phyloP scores from a whole-genome alignment of 306 rosid genomes.

The Fragaria ananassa region DNA sequence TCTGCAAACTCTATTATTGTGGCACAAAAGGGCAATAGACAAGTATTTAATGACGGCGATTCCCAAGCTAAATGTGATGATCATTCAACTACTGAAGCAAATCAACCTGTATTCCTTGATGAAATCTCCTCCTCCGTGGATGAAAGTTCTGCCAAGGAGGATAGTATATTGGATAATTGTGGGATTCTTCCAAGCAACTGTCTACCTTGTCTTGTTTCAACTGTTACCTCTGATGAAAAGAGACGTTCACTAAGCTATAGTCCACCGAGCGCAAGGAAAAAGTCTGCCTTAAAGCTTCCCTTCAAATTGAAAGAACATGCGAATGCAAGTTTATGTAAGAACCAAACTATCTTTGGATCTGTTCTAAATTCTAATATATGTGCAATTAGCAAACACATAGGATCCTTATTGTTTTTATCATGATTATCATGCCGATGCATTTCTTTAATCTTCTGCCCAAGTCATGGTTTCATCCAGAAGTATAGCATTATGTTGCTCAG shows the following conservation, averaged over 20 bases:
- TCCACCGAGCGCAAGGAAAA: conserved; percentile 75
- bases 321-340: conserved; percentile 64
- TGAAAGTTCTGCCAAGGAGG: conserved; percentile 57
- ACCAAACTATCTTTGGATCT: conserved; percentile 1
- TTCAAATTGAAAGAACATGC: conserved; percentile 72
- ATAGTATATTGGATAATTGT: conserved; percentile 65
- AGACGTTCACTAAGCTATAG: conserved; percentile 74
- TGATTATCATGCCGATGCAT: neutral
- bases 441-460: neutral
- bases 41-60: conserved; percentile 37
- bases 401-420: neutral
- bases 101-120: conserved; percentile 66
- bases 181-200: conserved; percentile 86
- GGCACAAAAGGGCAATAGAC: conserved; percentile 36
- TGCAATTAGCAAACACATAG: neutral
- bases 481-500: neutral
- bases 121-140: conserved; percentile 68
- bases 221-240: conserved; percentile 61
- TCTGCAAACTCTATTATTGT: conserved; percentile 31
- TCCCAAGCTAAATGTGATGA: conserved; percentile 39
- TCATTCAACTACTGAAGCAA: conserved; percentile 41
- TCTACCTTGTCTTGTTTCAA: conserved; percentile 85
- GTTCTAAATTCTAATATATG: neutral
- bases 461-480: neutral
- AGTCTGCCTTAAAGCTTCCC: conserved; percentile 53